Evolutionary conservation across 2,329 filamentous ascomycete species (phyloP).

Genomic region (Elsinoe australis): DNA sequence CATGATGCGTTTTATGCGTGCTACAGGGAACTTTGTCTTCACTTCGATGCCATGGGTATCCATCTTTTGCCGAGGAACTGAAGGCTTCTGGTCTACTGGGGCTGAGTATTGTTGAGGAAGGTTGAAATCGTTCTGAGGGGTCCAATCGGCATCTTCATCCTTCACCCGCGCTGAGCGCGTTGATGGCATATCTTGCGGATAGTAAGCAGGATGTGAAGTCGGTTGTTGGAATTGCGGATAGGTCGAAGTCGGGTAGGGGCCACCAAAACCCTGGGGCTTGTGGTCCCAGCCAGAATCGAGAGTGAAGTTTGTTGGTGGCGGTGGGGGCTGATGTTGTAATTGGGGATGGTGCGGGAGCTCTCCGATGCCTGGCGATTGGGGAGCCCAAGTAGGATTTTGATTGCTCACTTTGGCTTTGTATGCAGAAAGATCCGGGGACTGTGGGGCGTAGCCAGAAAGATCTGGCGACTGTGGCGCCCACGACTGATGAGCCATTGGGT

Average conservation of each 20-base stretch:
- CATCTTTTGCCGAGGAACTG: conserved; percentile 19
- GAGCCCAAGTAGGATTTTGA: conserved; percentile 25
- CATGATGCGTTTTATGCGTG: conserved; percentile 98
- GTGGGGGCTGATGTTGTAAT: conserved; percentile 21
- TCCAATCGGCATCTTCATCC: conserved; percentile 19
- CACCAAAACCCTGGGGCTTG: conserved; percentile 17
- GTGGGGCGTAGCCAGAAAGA: conserved; percentile 43
- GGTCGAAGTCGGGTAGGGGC: conserved; percentile 14
- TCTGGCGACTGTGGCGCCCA: conserved; percentile 39
- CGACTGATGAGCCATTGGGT: conserved; percentile 18
- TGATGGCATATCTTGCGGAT: conserved; percentile 16
- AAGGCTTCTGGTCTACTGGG: not conserved
- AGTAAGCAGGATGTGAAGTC: conserved; percentile 18
- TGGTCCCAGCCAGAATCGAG: conserved; percentile 15
- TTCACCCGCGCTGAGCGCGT: conserved; percentile 23
- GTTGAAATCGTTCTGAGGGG: conserved; percentile 5
- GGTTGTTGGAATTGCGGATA: conserved; percentile 14
- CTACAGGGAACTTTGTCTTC: conserved; percentile 92
- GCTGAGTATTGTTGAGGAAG: conserved; percentile 10
- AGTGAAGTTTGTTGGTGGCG: conserved; percentile 20
- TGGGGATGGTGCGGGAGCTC: conserved; percentile 28
- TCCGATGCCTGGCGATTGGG: conserved; percentile 34
- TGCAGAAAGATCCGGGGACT: conserved; percentile 32
- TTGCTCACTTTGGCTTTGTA: conserved; percentile 22
- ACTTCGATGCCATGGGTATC: conserved; percentile 56